Conservation (phyloP, 1,284 basidiomycete genomes). For the Malassezia pachydermatis region DNA sequence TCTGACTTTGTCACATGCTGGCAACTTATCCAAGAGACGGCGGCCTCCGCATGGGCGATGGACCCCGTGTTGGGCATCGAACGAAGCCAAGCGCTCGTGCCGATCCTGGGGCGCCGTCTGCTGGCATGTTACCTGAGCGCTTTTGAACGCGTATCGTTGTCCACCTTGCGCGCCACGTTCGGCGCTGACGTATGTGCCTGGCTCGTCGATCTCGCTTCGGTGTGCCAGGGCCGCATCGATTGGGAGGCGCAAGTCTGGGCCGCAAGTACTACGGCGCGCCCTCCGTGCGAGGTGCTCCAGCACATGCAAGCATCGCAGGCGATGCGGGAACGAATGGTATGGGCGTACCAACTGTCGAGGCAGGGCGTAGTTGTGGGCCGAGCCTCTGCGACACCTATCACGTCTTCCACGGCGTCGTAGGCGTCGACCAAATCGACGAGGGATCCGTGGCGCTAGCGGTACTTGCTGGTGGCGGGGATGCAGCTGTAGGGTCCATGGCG, state of each 20-base stretch:
- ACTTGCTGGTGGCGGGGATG: no score
- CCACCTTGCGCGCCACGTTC: slow-evolving; percentile 68
- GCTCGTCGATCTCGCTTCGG: neutral
- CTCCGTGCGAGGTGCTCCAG: no score
- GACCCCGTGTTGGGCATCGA: neutral
- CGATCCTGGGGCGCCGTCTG: slow-evolving; percentile 50
- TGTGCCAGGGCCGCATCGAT: slow-evolving; percentile 2
- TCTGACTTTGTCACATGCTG: slow-evolving; percentile 17
- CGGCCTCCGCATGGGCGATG: neutral
- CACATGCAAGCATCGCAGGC: no score
- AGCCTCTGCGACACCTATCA: no score
- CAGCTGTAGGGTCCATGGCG: no score
- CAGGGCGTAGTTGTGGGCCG: no score
- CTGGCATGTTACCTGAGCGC: slow-evolving; percentile 62
- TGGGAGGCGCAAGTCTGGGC: slow-evolving; percentile 1
- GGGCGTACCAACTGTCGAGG: no score
- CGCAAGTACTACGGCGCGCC: no score
- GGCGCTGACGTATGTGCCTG: slow-evolving; percentile 52
- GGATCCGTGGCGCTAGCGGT: no score
- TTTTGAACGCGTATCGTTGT: slow-evolving; percentile 66
- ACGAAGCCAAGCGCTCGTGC: slow-evolving; percentile 54
- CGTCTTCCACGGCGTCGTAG: no score
- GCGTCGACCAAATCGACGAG: no score
- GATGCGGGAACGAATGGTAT: no score
- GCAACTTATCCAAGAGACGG: neutral